Conservation (phyloP, 768 basidiomycete species). For the Rhizopogon vulgaris region DNA sequence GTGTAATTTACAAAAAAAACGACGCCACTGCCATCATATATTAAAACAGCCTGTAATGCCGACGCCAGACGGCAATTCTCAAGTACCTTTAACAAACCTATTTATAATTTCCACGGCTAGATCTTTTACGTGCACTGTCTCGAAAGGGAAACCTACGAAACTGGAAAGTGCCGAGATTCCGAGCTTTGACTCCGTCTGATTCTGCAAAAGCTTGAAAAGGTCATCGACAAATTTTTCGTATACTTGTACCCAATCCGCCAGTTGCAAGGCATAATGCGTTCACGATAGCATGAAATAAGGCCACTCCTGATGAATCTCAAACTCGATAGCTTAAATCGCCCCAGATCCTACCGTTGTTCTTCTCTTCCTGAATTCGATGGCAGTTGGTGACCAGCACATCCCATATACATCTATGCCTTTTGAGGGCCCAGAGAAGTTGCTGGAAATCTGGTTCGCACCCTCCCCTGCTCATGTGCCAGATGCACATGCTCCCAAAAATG, state of each 20-base stretch:
- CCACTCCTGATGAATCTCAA: slow-evolving; percentile 16
- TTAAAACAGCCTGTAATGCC: too few species aligned
- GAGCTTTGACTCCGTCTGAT: background rate
- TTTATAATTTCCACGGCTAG: too few species aligned
- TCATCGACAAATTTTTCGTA: background rate
- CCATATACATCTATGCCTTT: slow-evolving; percentile 50
- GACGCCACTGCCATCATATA: too few species aligned
- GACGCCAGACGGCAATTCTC: too few species aligned
- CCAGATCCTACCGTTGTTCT: slow-evolving; percentile 1
- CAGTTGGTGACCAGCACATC: slow-evolving; percentile 14
- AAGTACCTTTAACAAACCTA: too few species aligned
- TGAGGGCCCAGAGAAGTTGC: slow-evolving; percentile 91
- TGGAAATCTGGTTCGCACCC: slow-evolving; percentile 97
- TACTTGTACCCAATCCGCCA: background rate
- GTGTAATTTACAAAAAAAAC: too few species aligned
- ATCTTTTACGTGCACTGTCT: background rate
- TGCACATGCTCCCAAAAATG: slow-evolving; percentile 29
- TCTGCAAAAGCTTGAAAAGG: background rate
- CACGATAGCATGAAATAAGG: too few species aligned
- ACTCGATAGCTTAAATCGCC: slow-evolving; percentile 43
- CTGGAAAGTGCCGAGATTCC: background rate
- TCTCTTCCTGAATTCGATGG: slow-evolving; percentile 14
- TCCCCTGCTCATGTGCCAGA: slow-evolving; percentile 55
- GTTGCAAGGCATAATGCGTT: too few species aligned
- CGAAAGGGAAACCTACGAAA: background rate